Base-by-base conservation (phyloP, 2,329 filamentous ascomycete genomes). In the Alternaria sp. region DNA sequence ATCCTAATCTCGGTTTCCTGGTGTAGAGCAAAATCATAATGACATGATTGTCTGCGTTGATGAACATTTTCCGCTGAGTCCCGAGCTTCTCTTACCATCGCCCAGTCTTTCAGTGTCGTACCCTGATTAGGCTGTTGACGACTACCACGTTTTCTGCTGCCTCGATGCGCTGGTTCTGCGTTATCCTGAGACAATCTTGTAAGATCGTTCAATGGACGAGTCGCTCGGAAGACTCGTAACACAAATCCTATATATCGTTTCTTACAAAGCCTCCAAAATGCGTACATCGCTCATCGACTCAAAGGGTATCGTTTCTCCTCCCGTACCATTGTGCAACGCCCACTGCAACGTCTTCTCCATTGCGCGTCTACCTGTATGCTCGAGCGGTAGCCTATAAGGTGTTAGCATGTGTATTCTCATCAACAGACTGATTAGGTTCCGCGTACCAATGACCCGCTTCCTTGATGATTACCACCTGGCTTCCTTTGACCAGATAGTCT, bases 401-500 rank as follows among this genome's bases (percentile, higher is more conserved):
- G n/a, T 55, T 26, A 55, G 43, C 5, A 32, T 1, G 22, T 18
- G 7, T 16, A 11, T 0, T n/a, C 24, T 26, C 24, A 14, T 18
- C 22, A 24, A 12, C 16, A 38, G 0, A 3, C 20, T 7, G 34
- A 1, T 36, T 22, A 3, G n/a, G 34, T 38, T 18, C 14, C 34
- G 34, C 34, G 6, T 38, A 64, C 79, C 85, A 88, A 72, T 88
- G 86, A 0, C 83, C 85, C 11, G 80, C 81, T 8, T 76, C 71
- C 4, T 83, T 81, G 7, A 88, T 69, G 41, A 83, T 64, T 18
- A 86, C 72, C 4, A 87, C 78, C 66, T 86, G 82, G 56, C 84
- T 86, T 22, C 79, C 78, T 57, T 72, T 77, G 16, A 78, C 75
- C 18, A 87, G 78, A 63, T 84, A 86, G 53, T 85, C 83, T 1